These are phyloP conservation scores for Solanum tacnaense DNA, from an alignment of 257 asterid species.

Conservation along the genomic window DNA sequence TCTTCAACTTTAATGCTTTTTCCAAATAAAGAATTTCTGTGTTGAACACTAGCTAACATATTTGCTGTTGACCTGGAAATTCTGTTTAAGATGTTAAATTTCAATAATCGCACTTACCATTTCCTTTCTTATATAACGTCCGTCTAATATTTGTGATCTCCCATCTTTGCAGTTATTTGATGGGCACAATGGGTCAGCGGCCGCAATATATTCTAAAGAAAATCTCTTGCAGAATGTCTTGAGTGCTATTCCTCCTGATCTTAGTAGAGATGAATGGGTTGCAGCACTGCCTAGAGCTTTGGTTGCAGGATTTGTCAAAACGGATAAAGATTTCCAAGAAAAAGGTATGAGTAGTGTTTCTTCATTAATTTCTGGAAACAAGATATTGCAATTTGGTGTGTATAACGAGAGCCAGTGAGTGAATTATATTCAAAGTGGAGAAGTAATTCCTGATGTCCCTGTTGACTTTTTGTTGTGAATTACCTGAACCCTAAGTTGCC, in stretches of 20 bases:
- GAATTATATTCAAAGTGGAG: not conserved
- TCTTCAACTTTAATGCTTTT: not conserved
- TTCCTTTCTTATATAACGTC: not conserved
- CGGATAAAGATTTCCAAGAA: conserved; percentile 91
- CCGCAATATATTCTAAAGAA: conserved; percentile 88
- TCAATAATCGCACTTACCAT: not conserved
- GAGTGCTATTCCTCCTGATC: conserved; percentile 75
- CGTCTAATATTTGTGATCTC: conserved; percentile 2
- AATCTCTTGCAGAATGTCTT: conserved; percentile 74
- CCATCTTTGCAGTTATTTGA: conserved; percentile 64
- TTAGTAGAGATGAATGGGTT: conserved; percentile 84
- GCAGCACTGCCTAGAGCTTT: conserved; percentile 90
- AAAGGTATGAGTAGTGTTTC: conserved; percentile 40
- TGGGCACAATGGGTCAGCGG: conserved; percentile 98
- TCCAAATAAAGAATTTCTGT: not conserved
- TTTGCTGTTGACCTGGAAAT: not conserved
- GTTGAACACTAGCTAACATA: not conserved
- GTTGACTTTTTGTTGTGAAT: not conserved
- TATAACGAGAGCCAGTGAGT: not conserved
- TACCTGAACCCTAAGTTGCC: not conserved
- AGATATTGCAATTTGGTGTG: not conserved
- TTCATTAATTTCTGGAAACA: not conserved
- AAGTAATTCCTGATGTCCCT: not conserved
- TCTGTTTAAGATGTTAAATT: not conserved
- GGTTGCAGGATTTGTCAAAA: conserved; percentile 92